Evolutionary conservation across 139 green algal genomes (phyloP).

Genomic region (Picochlorum sp.): DNA sequence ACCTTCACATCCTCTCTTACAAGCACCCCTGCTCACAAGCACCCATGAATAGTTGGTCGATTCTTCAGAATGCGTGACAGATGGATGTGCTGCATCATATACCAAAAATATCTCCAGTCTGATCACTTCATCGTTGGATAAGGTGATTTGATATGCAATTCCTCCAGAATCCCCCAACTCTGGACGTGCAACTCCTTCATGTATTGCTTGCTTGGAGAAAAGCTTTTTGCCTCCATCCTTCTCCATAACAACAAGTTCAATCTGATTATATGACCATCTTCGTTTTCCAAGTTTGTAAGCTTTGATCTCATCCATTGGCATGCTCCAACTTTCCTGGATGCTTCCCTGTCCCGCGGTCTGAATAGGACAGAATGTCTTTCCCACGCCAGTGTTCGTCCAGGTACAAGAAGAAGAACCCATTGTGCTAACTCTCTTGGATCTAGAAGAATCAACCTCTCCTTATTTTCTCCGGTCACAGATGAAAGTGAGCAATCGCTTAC

Average conservation of each 20-base stretch:
- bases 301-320: constrained; percentile 1
- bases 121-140: constrained; percentile 25
- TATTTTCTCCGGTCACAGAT: too few species aligned
- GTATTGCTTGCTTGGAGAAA: constrained; percentile 7
- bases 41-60: constrained; percentile 2
- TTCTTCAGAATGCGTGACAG: background rate
- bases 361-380: background rate
- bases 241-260: constrained; percentile 24
- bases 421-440: too few species aligned
- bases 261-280: constrained; percentile 56
- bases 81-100: constrained; percentile 18
- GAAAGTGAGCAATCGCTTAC: too few species aligned
- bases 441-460: too few species aligned
- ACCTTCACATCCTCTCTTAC: constrained; percentile 39
- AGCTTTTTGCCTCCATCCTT: background rate
- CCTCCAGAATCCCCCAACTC: background rate
- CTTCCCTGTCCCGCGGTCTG: background rate
- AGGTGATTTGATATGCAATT: constrained; percentile 31
- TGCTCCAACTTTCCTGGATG: background rate
- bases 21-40: constrained; percentile 25
- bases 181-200: background rate
- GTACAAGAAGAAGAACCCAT: too few species aligned
- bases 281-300: constrained; percentile 57
- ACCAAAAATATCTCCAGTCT: constrained; percentile 28
- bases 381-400: too few species aligned